These are phyloP conservation scores for Bryum argenteum DNA, from an alignment of 225 moss, liverwort and hornwort species.

Conservation along the genomic window DNA sequence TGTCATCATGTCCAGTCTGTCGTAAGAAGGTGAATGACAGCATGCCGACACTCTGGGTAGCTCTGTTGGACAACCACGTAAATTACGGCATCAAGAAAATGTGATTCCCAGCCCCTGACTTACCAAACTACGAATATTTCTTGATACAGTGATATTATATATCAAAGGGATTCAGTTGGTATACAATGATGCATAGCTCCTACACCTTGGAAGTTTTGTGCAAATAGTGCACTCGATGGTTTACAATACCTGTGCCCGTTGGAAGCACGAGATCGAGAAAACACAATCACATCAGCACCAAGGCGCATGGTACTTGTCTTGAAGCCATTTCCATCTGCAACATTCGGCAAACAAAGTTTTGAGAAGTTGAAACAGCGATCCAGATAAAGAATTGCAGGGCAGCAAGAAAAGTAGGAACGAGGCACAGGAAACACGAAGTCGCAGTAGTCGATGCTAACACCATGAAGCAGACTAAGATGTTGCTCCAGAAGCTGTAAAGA, in stretches of 20 bases:
- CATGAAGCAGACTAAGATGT: conserved; percentile 2
- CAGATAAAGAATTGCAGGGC: neutral
- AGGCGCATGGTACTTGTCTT: conserved; percentile 83
- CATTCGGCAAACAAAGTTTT: conserved; percentile 2
- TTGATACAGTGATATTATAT: neutral
- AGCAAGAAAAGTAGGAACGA: conserved; percentile 10
- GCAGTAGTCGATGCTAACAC: conserved; percentile 4
- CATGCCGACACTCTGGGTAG: conserved; percentile 72
- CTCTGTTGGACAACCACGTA: conserved; percentile 22
- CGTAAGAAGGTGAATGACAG: conserved; percentile 77
- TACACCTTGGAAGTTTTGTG: too few species aligned
- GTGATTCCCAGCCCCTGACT: neutral
- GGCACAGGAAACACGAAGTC: neutral
- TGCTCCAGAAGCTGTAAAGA: neutral
- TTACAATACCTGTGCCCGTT: conserved; percentile 41
- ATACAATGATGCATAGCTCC: conserved; percentile 3
- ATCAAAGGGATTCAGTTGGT: neutral
- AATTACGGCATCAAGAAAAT: neutral
- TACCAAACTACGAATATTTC: conserved; percentile 5
- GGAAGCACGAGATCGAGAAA: conserved; percentile 51
- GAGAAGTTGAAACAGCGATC: neutral
- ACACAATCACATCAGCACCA: conserved; percentile 77
- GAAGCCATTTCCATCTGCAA: conserved; percentile 74
- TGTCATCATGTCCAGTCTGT: conserved; percentile 75
- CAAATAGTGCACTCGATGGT: conserved; percentile 9